Evolutionary conservation across 192 early-diverging fungal genomes (phyloP), one percentile per base, ranked within the genome.

Genomic region (Umbelopsis vinacea): DNA sequence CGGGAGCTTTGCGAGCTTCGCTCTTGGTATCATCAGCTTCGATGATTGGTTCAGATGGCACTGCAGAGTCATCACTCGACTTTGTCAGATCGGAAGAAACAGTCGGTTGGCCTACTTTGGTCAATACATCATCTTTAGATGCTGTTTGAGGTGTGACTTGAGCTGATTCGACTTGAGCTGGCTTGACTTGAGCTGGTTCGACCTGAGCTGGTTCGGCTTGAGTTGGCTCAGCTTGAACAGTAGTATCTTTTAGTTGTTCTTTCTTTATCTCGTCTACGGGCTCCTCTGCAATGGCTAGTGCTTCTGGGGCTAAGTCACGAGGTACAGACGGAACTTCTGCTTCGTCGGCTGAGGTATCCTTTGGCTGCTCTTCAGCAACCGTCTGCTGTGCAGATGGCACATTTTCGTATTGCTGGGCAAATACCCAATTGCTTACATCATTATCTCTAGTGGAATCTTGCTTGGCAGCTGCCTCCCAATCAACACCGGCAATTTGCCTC

Each of bases 381-480:
- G 48, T 29, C 29, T 33, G 33, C 14, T 29, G 7, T 26, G 15
- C 19, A 14, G 57, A 37, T 19, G 29, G 26, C 0, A 63, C 33
- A 37, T 6, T 17, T 35, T 63, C 57, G 35, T 17, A 19, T 37
- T 17, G 23, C 26, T 63, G 57, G 26, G 57, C 57, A 17, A 63
- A 63, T 11, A 63, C 57, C 57, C 57, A 63, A 29, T 37, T 37
- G 7, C 33, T 63, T 5, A 26, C 35, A 63, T 63, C 33, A 29
- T 63, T 29, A 29, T 37, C 33, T 6, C 26, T 12, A 11, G 57
- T 38, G 14, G 35, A 22, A 0, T 63, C 57, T 63, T 63, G 35
- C 26, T 63, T 63, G 17, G 57, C 26, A n/a, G 24, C 57, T 37
- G 57, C 57, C 33, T 63, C 57, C 57, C 57, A 63, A 37, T 63